A percentile compares a stretch with the other conserved stretches of the same genome.
phyloP scores from a whole-genome alignment of 2,329 filamentous ascomycete genomes.

The Xylariaceae sp. region DNA sequence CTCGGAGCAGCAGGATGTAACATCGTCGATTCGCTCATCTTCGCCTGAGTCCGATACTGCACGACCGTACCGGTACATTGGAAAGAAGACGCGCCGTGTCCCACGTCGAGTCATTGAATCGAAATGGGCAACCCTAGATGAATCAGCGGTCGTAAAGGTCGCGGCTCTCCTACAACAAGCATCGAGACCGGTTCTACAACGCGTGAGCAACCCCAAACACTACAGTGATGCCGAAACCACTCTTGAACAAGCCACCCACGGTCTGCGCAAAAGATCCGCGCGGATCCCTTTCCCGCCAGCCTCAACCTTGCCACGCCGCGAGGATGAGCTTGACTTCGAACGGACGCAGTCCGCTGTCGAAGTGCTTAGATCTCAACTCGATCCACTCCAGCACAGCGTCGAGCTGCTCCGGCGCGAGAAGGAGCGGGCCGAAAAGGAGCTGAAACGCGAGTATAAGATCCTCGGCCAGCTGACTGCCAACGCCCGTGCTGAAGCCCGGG shows the following conservation, averaged over 20 bases:
- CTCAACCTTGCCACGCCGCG: conserved; percentile 42
- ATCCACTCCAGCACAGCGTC: conserved; percentile 59
- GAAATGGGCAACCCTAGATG: conserved; percentile 61
- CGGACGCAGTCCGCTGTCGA: conserved; percentile 57
- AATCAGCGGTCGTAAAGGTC: conserved; percentile 52
- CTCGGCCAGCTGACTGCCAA: conserved; percentile 52
- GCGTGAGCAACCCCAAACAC: conserved; percentile 45
- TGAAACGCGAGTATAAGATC: conserved; percentile 52
- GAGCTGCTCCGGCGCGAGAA: conserved; percentile 57
- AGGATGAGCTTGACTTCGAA: conserved; percentile 63
- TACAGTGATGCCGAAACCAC: conserved; percentile 52
- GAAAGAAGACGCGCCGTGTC: conserved; percentile 48
- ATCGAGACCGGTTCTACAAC: conserved; percentile 58
- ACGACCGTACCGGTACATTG: conserved; percentile 47
- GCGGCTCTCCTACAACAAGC: conserved; percentile 53
- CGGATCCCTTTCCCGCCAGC: conserved; percentile 65
- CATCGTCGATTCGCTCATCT: conserved; percentile 18
- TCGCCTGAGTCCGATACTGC: conserved; percentile 25
- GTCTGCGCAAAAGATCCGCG: conserved; percentile 54
- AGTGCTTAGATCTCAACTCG: conserved; percentile 54
- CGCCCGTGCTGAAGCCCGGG: conserved; percentile 49
- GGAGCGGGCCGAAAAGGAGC: conserved; percentile 49
- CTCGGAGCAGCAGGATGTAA: conserved; percentile 10
- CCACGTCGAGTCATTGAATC: conserved; percentile 62
- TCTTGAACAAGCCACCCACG: conserved; percentile 51